Conservation (phyloP, 495 filamentous ascomycete genomes). For the Antarctomyces pellizariae region DNA sequence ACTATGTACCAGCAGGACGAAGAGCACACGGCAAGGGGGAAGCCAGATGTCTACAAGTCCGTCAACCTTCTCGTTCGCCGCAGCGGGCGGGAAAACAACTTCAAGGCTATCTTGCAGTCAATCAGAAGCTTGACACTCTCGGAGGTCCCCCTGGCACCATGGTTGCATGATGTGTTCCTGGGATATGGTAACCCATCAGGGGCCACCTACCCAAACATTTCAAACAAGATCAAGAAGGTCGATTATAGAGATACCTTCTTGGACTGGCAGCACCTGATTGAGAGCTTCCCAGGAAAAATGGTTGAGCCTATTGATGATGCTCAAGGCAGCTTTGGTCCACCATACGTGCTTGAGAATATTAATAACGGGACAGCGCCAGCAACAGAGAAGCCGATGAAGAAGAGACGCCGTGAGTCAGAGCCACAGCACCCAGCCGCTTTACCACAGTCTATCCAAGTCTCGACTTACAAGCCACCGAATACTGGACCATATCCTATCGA, state of each 20-base stretch:
- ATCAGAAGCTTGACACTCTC: constrained; percentile 71
- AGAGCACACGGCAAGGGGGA: constrained; percentile 34
- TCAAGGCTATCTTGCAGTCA: constrained; percentile 79
- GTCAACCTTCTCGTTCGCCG: constrained; percentile 77
- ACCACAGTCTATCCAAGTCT: constrained; percentile 50
- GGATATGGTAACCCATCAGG: constrained; percentile 83
- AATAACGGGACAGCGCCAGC: constrained; percentile 22
- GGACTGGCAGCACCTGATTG: constrained; percentile 82
- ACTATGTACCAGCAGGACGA: constrained; percentile 58
- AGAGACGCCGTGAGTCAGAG: constrained; percentile 51
- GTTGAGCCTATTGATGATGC: constrained; percentile 53
- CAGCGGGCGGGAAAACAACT: constrained; percentile 85
- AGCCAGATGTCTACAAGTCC: constrained; percentile 55
- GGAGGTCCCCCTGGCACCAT: constrained; percentile 65
- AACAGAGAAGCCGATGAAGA: constrained; percentile 41
- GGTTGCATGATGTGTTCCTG: constrained; percentile 91
- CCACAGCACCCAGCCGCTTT: constrained; percentile 33
- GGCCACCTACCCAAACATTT: constrained; percentile 62
- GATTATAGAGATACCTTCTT: constrained; percentile 90
- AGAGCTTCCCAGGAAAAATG: constrained; percentile 63
- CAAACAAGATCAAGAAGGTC: constrained; percentile 50
- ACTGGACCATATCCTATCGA: constrained; percentile 83
- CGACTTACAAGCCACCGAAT: constrained; percentile 78
- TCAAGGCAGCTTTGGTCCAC: constrained; percentile 55
- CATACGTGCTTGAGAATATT: constrained; percentile 54